Evolutionary conservation across 495 filamentous ascomycete species (phyloP), one percentile per base, ranked within the genome.

Genomic region (Aspergillus nidulans): DNA sequence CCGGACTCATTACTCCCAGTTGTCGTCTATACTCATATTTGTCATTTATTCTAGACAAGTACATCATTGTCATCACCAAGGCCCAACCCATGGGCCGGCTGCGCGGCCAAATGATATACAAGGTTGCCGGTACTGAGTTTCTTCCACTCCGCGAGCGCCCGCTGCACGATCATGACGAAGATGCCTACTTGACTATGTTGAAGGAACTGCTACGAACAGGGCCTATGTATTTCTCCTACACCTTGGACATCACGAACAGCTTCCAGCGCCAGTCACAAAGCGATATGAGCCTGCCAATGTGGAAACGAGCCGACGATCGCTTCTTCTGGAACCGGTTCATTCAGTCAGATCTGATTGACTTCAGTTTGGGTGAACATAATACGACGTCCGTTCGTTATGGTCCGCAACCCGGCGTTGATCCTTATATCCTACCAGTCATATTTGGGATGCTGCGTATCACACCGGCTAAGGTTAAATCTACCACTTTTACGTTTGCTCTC

Each of bases 251-350:
- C 57, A 98, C 94, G 44, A 97, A 92, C 74, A 89, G 80, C 68
- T 95, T 96, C 72, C 94, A 98, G 71, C 81, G 95, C 47, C 94
- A 97, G 70, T 81, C 90, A 1, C 82, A 90, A 52, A 73, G 78
- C 20, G 82, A 96, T 58, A 61, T 72, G 19, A 77, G 78, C 28
- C 74, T 77, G 48, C 92, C 94, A 10, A 75, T 97, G 50, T 98
- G 94, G 94, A 84, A 88, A 71, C 76, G 91, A 55, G 89, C 95
- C 49, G 94, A 98, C 71, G 92, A 98, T 62, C 86, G 94, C 49
- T 97, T 98, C 76, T 98, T 96, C 78, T 98, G 92, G 92, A 98
- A 98, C 68, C 84, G 85, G 49, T 95, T 96, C 64, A 76, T 97
- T 44, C 89, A 92, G 68, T 85, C 87, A 3, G 92, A 97, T 59